Evolutionary conservation across 176 grass and related monocot species (phyloP).

Genomic region (Puya raimondii): DNA sequence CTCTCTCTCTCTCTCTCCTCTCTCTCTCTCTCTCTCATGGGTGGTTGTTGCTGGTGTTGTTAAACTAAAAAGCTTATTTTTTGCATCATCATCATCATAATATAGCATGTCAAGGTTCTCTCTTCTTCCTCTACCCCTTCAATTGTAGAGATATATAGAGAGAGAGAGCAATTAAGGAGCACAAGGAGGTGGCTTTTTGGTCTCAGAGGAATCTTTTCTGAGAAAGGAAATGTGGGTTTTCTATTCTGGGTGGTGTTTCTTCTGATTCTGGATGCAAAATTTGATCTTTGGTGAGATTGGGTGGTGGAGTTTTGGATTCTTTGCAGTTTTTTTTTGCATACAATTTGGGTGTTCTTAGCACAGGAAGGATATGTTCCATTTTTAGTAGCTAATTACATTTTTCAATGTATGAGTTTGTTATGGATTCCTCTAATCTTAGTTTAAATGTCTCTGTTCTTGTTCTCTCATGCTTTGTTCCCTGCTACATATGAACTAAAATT

Average conservation of each 20-base stretch:
- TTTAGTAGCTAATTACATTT: not conserved
- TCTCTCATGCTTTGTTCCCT: not conserved
- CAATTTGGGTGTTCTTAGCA: not conserved
- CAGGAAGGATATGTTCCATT: not conserved
- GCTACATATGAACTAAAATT: not conserved
- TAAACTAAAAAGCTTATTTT: not conserved
- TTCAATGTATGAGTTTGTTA: not conserved
- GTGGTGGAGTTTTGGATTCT: not conserved
- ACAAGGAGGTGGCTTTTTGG: not conserved
- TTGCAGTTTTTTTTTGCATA: not conserved
- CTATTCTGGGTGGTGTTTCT: not conserved
- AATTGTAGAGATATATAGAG: not conserved
- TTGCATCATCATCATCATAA: not conserved
- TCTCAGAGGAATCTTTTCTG: not conserved
- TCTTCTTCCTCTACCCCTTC: not conserved
- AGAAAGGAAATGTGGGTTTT: not conserved
- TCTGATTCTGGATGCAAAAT: not conserved
- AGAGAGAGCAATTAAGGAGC: no score
- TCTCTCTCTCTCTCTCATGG: constrained; percentile 18
- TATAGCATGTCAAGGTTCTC: not conserved
- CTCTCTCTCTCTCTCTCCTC: no score
- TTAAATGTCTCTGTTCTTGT: not conserved
- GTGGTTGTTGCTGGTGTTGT: not conserved
- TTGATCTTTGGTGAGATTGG: not conserved
- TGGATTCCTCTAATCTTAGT: not conserved